Evolutionary conservation across 495 filamentous ascomycete genomes (phyloP).

Genomic region (Tuber magnatum): DNA sequence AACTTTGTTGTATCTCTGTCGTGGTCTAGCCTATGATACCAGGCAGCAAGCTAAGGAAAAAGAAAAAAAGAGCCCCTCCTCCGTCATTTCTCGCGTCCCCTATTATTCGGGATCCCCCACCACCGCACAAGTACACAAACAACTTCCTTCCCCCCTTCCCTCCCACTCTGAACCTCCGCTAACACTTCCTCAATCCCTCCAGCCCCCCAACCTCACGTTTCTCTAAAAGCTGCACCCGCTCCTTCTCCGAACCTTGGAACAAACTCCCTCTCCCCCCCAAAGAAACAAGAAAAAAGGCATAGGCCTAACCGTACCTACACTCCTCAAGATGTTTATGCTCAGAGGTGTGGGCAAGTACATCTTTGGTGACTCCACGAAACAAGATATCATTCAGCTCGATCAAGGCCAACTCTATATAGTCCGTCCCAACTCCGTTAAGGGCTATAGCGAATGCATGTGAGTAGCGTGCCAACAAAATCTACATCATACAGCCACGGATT

Average conservation of each 20-base stretch:
- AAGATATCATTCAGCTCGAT: slow-evolving; percentile 86
- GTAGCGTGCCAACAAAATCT: slow-evolving; percentile 7
- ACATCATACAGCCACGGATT: neutral
- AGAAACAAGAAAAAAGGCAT: slow-evolving; percentile 14
- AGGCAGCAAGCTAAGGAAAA: neutral
- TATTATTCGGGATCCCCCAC: slow-evolving; percentile 7
- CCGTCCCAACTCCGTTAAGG: slow-evolving; percentile 87
- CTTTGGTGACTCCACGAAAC: slow-evolving; percentile 83
- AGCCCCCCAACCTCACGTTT: neutral
- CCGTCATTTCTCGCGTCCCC: slow-evolving; percentile 33
- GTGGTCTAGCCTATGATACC: neutral
- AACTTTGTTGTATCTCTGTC: neutral
- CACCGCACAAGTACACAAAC: neutral
- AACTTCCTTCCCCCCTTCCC: neutral
- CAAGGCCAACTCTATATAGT: slow-evolving; percentile 97
- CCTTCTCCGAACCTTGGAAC: neutral
- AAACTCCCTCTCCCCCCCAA: neutral
- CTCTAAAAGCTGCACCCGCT: neutral
- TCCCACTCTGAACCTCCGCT: neutral
- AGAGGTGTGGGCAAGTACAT: slow-evolving; percentile 81
- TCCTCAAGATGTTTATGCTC: slow-evolving; percentile 60
- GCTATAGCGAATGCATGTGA: slow-evolving; percentile 86
- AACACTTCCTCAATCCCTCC: neutral
- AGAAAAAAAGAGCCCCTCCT: slow-evolving; percentile 21
- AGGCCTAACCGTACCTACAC: neutral